Base-by-base conservation (phyloP, 2,329 filamentous ascomycete genomes). In the Cladorrhinum sp. region DNA sequence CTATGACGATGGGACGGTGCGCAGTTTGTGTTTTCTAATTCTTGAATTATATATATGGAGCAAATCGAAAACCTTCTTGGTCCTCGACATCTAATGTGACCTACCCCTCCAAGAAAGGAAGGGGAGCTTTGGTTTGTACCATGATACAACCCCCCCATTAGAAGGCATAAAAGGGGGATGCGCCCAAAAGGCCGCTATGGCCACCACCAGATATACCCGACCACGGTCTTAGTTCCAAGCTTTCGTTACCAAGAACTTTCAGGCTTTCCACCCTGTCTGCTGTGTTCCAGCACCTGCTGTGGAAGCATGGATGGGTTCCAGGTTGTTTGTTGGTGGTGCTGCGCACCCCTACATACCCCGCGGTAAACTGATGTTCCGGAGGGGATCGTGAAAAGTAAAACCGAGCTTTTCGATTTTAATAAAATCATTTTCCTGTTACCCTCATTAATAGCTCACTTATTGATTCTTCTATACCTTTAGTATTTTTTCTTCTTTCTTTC, bases 151-250 rank as follows among this genome's bases (percentile, higher is more conserved):
- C n/a, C n/a, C n/a, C n/a, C n/a, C n/a, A n/a, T 36, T 36, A 3
- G 12, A 36, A 36, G 16, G 16, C 8, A 45, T 5, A 45, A 18
- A 45, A 45, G 16, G 7, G 13, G 6, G 13, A 32, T 32, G n/a
- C 7, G 32, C 8, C 32, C 7, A 36, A 36, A 45, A 16, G 16
- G n/a, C 41, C 41, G 41, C 41, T 45, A 18, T 45, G 41, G 41
- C 41, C 41, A 45, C 63, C 61, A 49, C 62, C 61, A 65, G 20
- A 61, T 63, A 66, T 68, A 63, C 59, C 66, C 58, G 60, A 63
- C 62, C 61, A 38, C 56, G 67, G 52, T 53, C 58, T 65, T 66
- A 66, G 62, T 62, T 62, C 64, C 62, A 62, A 38, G 50, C 41
- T 55, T 60, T 62, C 56, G 49, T n/a, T n/a, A 32, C 29, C 29